These are phyloP conservation scores for Phytophthora aleatoria DNA, from an alignment of 352 stramenopile species.

Conservation along the genomic window DNA sequence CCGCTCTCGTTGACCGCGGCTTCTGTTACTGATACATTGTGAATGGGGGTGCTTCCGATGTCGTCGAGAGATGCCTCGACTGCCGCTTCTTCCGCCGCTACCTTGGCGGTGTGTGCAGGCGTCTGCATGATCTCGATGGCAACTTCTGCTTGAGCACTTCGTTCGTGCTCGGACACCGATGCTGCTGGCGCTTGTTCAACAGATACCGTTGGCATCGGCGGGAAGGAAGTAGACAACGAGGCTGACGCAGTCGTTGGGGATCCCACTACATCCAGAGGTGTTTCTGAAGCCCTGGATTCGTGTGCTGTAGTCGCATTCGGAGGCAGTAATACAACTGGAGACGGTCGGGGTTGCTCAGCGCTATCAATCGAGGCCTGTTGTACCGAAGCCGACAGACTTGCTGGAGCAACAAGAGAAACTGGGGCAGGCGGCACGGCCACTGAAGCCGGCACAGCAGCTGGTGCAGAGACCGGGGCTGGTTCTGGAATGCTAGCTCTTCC, in stretches of 20 bases:
- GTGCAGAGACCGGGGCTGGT: conserved; percentile 11
- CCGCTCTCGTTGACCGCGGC: conserved; percentile 24
- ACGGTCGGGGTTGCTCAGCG: conserved; percentile 29
- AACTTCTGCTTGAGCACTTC: conserved; percentile 41
- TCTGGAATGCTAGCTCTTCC: conserved; percentile 17
- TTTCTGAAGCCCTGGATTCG: conserved; percentile 30
- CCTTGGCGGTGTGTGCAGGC: conserved; percentile 27
- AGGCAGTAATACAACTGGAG: conserved; percentile 45
- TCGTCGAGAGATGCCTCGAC: conserved; percentile 39
- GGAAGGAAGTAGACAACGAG: conserved; percentile 20
- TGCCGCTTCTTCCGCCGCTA: conserved; percentile 22
- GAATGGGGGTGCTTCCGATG: conserved; percentile 45
- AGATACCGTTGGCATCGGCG: conserved; percentile 24
- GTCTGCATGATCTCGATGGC: conserved; percentile 43
- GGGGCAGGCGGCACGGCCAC: conserved; percentile 28
- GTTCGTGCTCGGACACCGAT: conserved; percentile 25
- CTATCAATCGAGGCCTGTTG: conserved; percentile 19
- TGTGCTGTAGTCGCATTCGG: conserved; percentile 22
- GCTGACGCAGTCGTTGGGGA: conserved; percentile 19
- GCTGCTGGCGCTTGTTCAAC: conserved; percentile 19
- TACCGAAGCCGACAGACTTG: conserved; percentile 12
- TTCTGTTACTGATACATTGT: conserved; percentile 59
- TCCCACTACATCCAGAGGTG: conserved; percentile 10
- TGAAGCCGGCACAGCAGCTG: conserved; percentile 18
- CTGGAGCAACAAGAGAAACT: conserved; percentile 23